phyloP scores from a whole-genome alignment of 192 early-diverging fungal species.

The Backusella mclennaniae region DNA sequence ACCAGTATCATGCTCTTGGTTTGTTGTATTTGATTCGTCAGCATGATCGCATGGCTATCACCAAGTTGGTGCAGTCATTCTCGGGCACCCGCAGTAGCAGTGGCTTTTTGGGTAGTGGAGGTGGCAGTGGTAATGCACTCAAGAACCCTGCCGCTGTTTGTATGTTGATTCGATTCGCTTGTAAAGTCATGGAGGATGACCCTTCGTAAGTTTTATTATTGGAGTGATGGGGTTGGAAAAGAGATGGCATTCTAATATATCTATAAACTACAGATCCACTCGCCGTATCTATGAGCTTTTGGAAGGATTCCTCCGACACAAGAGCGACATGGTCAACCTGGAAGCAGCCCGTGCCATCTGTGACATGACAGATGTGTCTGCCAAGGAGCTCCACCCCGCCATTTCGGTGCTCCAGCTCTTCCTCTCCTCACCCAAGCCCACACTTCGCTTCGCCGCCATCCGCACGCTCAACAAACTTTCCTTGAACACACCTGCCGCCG shows the following conservation, averaged over 20 bases:
- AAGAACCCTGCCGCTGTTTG: constrained; percentile 87
- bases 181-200: constrained; percentile 82
- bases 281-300: constrained; percentile 79
- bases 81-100: constrained; percentile 44
- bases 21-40: constrained; percentile 92
- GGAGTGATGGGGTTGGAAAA: background rate
- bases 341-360: constrained; percentile 97
- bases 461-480: constrained; percentile 95
- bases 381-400: constrained; percentile 86
- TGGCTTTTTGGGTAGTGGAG: constrained; percentile 21
- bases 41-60: constrained; percentile 98
- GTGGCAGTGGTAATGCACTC: constrained; percentile 39
- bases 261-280: constrained; percentile 34
- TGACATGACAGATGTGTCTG: constrained; percentile 77
- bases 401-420: constrained; percentile 91
- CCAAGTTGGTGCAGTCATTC: constrained; percentile 93
- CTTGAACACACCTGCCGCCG: constrained; percentile 82
- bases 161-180: constrained; percentile 90
- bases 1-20: constrained; percentile 96
- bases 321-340: constrained; percentile 96
- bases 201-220: constrained; percentile 40
- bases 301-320: constrained; percentile 88
- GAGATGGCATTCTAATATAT: background rate
- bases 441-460: constrained; percentile 95
- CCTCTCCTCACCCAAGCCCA: constrained; percentile 89